Percentiles rank a stretch among this genome's conserved stretches.
Conservation (phyloP, 768 basidiomycete genomes). For the Amanita muscaria region DNA sequence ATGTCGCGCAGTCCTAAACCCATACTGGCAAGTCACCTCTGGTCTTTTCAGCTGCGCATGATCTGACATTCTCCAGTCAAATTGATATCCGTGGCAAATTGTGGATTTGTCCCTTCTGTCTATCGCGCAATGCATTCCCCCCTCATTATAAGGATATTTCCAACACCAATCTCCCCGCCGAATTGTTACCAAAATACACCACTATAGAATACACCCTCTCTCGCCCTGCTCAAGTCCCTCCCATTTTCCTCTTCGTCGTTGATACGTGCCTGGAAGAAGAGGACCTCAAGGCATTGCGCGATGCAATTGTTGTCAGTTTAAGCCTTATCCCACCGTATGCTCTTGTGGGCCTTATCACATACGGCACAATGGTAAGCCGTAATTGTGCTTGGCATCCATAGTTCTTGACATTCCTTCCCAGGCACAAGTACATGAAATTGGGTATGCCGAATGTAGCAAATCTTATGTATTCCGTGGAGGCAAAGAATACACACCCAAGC, state of each 20-base stretch:
- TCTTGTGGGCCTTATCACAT: constrained; percentile 93
- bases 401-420: constrained; percentile 21
- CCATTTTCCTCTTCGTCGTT: constrained; percentile 94
- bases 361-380: constrained; percentile 79
- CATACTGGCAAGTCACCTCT: constrained; percentile 69
- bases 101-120: constrained; percentile 99
- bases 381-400: constrained; percentile 14
- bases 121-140: constrained; percentile 94
- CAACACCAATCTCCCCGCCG: constrained; percentile 91
- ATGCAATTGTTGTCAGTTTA: constrained; percentile 91
- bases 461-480: constrained; percentile 98
- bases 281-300: constrained; percentile 90
- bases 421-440: constrained; percentile 98
- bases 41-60: constrained; percentile 6
- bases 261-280: constrained; percentile 96
- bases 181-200: constrained; percentile 95
- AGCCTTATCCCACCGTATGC: constrained; percentile 90
- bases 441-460: constrained; percentile 92
- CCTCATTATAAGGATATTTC: constrained; percentile 99
- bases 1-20: constrained; percentile 95
- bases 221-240: constrained; percentile 84
- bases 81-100: constrained; percentile 98
- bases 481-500: constrained; percentile 93
- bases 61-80: constrained; percentile 50
- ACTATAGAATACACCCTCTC: constrained; percentile 99